phyloP scores from a whole-genome alignment of 1,139 yeast genomes.

The Yamadazyma membranifaciens region DNA sequence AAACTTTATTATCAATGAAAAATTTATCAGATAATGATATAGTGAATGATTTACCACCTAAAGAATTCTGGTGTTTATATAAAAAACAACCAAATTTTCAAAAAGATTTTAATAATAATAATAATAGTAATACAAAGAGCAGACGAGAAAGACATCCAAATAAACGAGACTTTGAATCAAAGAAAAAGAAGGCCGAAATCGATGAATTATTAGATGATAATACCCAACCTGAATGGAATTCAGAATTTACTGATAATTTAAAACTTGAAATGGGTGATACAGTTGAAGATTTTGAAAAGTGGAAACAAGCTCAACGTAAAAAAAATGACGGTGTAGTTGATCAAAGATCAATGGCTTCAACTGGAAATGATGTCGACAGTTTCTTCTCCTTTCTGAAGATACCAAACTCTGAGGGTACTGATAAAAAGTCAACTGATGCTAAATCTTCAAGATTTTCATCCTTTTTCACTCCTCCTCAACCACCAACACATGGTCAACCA shows the following conservation, averaged over 20 bases:
- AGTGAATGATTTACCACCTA: constrained; percentile 36
- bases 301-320: constrained; percentile 48
- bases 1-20: constrained; percentile 32
- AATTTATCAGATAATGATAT: constrained; percentile 34
- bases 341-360: constrained; percentile 12
- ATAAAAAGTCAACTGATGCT: constrained; percentile 14
- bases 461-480: constrained; percentile 28
- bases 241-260: constrained; percentile 30
- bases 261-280: constrained; percentile 53
- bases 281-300: constrained; percentile 68
- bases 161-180: constrained; percentile 12
- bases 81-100: constrained; percentile 11
- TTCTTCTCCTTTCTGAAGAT: constrained; percentile 50
- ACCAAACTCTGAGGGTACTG: constrained; percentile 12
- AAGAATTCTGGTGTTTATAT: constrained; percentile 39
- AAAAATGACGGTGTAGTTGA: constrained; percentile 36
- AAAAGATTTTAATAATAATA: constrained; percentile 10
- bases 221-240: constrained; percentile 54
- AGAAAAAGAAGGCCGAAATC: constrained; percentile 19
- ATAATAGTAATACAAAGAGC: no score
- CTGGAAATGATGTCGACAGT: constrained; percentile 47
- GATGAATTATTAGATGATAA: constrained; percentile 27
- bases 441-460: constrained; percentile 50
- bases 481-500: background rate
- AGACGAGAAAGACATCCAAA: constrained; percentile 3